phyloP scores from a whole-genome alignment of 2,329 filamentous ascomycete species.

The Epicoccum sorghinum region DNA sequence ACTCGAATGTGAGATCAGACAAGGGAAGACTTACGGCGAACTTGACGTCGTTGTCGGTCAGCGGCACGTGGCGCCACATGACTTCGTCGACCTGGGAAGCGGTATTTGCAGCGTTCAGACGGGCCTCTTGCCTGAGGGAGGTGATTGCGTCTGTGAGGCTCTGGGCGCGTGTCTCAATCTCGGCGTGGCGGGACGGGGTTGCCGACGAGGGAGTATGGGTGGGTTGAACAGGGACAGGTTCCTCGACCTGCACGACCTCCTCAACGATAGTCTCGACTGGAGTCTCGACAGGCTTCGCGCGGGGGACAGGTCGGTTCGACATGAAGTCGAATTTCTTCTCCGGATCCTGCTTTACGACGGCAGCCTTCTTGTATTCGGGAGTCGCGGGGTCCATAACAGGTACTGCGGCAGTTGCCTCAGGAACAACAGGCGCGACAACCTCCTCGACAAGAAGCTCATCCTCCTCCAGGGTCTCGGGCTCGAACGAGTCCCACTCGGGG shows the following conservation, averaged over 20 bases:
- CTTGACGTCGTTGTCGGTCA: conserved; percentile 39
- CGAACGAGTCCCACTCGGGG: conserved; percentile 23
- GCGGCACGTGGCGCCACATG: conserved; percentile 36
- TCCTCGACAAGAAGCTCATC: conserved; percentile 31
- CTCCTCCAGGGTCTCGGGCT: conserved; percentile 10
- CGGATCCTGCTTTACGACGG: conserved; percentile 35
- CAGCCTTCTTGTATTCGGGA: conserved; percentile 31
- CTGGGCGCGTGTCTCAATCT: conserved; percentile 25
- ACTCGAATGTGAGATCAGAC: neutral
- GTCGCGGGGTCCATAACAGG: conserved; percentile 38
- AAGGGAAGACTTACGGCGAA: conserved; percentile 41
- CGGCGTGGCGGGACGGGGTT: conserved; percentile 15
- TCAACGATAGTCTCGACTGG: conserved; percentile 41
- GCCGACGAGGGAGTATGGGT: conserved; percentile 8
- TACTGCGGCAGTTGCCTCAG: conserved; percentile 14
- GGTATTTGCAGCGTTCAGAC: conserved; percentile 16
- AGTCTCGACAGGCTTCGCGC: conserved; percentile 26
- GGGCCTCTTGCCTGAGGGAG: conserved; percentile 20
- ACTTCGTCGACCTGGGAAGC: conserved; percentile 16
- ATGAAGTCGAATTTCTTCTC: conserved; percentile 46
- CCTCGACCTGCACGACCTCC: conserved; percentile 39
- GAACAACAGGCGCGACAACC: conserved; percentile 20
- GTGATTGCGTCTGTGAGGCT: conserved; percentile 22
- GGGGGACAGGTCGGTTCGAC: conserved; percentile 43
- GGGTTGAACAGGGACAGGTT: conserved; percentile 8